Evolutionary conservation across 805 yeast genomes (phyloP), one percentile per base, ranked within the genome.

Genomic region (Barnettozyma sucrosica): DNA sequence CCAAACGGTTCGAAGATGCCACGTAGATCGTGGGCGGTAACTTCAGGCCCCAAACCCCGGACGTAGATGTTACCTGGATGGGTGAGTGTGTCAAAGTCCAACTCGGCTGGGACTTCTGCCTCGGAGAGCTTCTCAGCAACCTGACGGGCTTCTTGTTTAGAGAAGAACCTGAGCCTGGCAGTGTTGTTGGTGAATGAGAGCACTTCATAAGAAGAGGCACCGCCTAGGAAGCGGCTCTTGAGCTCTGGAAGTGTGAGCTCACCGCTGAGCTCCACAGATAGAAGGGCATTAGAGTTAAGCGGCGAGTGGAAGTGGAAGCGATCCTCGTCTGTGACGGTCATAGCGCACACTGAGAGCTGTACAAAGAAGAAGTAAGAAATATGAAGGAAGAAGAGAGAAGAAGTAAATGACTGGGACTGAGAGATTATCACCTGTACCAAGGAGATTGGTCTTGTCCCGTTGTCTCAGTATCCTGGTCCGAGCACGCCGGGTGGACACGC

Each of bases 21-120:
- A 45, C 51, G 59, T 19, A 74, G 51, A 26, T 69, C 71, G 23
- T 66, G 66, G 7, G 70, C 60, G 19, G 66, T 59, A 16, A 72
- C 68, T 10, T 63, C 62, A 14, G 68, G 64, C 0, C 66, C 57
- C n/a, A 79, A 54, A 8, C 79, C 77, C 47, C 77, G 69, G 18
- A 79, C 72, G 58, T 76, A 79, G 20, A 80, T 57, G 51, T 74
- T 73, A 2, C 85, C 86, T 1, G 85, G 85, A 51, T 75, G 78
- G 2, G 77, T 69, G 10, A 72, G 54, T 1, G 65, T 47, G 40
- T 66, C 65, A 45, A 40, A 54, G 40, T 54, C 54, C 19, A 65
- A 51, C 18, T 51, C 51, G 10, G 56, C 39, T 7, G 43, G 14
- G 3, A 45, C 11, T 2, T 37, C 45, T 3, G 38, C 45, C 7